phyloP scores from a whole-genome alignment of 768 basidiomycete species.

The Pisolithus sp. region DNA sequence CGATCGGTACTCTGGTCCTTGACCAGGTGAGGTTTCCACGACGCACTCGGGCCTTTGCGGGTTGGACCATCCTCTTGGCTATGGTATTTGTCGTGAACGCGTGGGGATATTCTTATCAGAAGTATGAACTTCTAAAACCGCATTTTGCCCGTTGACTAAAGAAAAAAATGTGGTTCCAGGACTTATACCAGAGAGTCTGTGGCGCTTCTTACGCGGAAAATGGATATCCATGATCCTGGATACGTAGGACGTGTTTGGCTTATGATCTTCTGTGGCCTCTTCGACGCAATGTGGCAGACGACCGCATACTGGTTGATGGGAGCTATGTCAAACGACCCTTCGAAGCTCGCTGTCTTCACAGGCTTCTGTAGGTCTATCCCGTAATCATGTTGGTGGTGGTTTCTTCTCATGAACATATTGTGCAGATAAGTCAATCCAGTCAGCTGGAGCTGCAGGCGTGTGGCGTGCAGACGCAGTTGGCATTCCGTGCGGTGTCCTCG shows the following conservation, averaged over 20 bases:
- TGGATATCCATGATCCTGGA: slow-evolving; percentile 52
- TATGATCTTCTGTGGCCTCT: slow-evolving; percentile 66
- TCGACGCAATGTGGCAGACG: slow-evolving; percentile 85
- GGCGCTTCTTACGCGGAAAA: slow-evolving; percentile 33
- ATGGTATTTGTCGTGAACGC: slow-evolving; percentile 66
- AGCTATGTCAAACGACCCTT: slow-evolving; percentile 78
- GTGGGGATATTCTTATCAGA: slow-evolving; percentile 77
- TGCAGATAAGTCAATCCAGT: slow-evolving; percentile 67
- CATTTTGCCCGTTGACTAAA: not conserved
- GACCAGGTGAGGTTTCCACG: slow-evolving; percentile 52
- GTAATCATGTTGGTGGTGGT: not conserved
- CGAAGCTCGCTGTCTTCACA: slow-evolving; percentile 71
- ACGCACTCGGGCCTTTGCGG: slow-evolving; percentile 63
- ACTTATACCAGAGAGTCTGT: slow-evolving; percentile 53
- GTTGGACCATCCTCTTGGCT: slow-evolving; percentile 55
- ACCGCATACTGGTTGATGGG: slow-evolving; percentile 80
- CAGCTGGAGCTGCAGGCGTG: slow-evolving; percentile 65
- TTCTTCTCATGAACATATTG: slow-evolving; percentile 1
- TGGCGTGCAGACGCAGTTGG: slow-evolving; percentile 65
- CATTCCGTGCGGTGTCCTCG: slow-evolving; percentile 44
- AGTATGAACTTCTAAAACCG: slow-evolving; percentile 32
- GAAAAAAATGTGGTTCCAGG: slow-evolving; percentile 21
- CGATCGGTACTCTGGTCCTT: slow-evolving; percentile 58
- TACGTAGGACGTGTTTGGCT: slow-evolving; percentile 55
- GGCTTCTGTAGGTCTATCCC: slow-evolving; percentile 62